These are phyloP conservation scores for Podospora sp. DNA, from an alignment of 495 filamentous ascomycete species.

Conservation along the genomic window DNA sequence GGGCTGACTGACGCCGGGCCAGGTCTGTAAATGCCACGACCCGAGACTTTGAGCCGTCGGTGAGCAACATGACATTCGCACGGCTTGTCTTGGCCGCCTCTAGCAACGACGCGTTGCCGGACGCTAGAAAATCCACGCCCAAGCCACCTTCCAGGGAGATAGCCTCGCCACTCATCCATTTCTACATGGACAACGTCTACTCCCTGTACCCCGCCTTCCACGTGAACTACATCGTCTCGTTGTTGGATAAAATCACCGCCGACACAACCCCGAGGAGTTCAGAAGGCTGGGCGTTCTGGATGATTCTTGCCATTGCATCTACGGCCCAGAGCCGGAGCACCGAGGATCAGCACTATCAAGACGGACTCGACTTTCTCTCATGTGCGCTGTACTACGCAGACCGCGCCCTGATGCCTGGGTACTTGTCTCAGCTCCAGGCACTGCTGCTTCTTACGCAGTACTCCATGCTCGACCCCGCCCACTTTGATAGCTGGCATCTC, in stretches of 20 bases:
- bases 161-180: slow-evolving; percentile 68
- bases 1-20: slow-evolving; percentile 17
- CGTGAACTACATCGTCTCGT: slow-evolving; percentile 71
- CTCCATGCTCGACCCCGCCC: slow-evolving; percentile 80
- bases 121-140: slow-evolving; percentile 46
- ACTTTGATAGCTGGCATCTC: slow-evolving; percentile 89
- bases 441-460: slow-evolving; percentile 84
- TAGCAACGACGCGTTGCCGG: slow-evolving; percentile 64
- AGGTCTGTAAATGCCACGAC: slow-evolving; percentile 91
- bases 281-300: slow-evolving; percentile 82
- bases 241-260: slow-evolving; percentile 75
- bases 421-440: slow-evolving; percentile 78
- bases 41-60: slow-evolving; percentile 72
- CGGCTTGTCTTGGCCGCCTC: slow-evolving; percentile 76
- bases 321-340: slow-evolving; percentile 68
- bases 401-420: slow-evolving; percentile 78
- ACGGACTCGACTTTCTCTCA: slow-evolving; percentile 66
- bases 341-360: slow-evolving; percentile 63
- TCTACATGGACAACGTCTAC: slow-evolving; percentile 82
- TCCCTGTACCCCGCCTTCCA: slow-evolving; percentile 77
- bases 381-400: slow-evolving; percentile 76
- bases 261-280: slow-evolving; percentile 65
- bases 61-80: slow-evolving; percentile 82
- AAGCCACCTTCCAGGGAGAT: slow-evolving; percentile 66
- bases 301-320: slow-evolving; percentile 83